Conservation (phyloP, 2,329 filamentous ascomycete genomes). For the Sarocladiaceae sp. region DNA sequence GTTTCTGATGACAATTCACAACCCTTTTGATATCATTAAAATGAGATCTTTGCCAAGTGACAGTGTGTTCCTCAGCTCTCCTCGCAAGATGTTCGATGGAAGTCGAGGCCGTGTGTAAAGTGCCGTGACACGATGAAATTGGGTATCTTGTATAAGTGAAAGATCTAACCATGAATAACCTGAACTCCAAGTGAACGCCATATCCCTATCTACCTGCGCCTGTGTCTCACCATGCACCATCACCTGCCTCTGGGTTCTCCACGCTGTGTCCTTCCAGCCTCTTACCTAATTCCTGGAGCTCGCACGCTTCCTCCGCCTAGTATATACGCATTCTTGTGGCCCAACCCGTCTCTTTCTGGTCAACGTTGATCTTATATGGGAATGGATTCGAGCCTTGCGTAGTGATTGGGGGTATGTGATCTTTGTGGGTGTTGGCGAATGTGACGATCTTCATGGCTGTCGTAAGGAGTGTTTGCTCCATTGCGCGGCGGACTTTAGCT, state of each 20-base stretch:
- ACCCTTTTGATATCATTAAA: neutral
- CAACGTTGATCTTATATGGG: conserved; percentile 87
- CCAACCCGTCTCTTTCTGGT: conserved; percentile 75
- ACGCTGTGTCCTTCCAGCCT: neutral
- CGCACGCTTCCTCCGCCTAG: conserved; percentile 25
- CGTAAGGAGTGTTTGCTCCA: conserved; percentile 84
- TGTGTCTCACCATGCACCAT: no score
- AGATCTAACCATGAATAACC: neutral
- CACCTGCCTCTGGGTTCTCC: no score
- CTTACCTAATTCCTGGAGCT: neutral
- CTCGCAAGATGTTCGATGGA: no score
- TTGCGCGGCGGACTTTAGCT: conserved; percentile 81
- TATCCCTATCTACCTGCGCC: neutral
- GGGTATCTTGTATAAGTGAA: conserved; percentile 2
- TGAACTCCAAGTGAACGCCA: neutral
- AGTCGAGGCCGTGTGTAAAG: neutral
- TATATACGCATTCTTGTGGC: conserved; percentile 75
- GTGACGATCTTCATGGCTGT: conserved; percentile 87
- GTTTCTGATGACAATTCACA: neutral
- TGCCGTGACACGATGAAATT: no score
- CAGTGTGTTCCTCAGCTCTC: neutral
- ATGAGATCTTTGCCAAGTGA: neutral
- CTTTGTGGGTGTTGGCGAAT: conserved; percentile 82
- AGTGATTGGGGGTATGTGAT: conserved; percentile 95
- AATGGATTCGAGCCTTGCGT: conserved; percentile 93